Evolutionary conservation across 2,329 filamentous ascomycete genomes (phyloP).

Genomic region (Botryotinia calthae): DNA sequence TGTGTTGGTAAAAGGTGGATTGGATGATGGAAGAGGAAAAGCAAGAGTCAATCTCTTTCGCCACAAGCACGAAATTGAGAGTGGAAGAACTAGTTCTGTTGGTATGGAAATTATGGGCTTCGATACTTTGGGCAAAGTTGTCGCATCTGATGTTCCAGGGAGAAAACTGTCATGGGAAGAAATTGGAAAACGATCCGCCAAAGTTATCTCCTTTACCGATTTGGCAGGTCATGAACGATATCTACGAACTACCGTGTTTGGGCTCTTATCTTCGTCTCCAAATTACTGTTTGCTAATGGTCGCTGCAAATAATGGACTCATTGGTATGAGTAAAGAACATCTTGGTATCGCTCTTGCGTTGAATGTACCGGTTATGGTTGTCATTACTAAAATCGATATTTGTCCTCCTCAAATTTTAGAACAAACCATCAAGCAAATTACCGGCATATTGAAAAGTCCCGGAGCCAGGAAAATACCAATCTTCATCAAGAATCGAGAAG

Average conservation of each 20-base stretch:
- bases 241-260: constrained; percentile 92
- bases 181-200: constrained; percentile 89
- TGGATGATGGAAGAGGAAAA: constrained; percentile 92
- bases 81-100: constrained; percentile 90
- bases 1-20: constrained; percentile 89
- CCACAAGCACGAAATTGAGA: constrained; percentile 97
- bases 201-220: constrained; percentile 96
- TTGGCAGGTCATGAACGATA: constrained; percentile 95
- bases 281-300: constrained; percentile 99
- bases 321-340: constrained; percentile 98
- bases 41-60: constrained; percentile 94
- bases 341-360: constrained; percentile 89
- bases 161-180: constrained; percentile 95
- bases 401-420: constrained; percentile 93
- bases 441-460: constrained; percentile 88
- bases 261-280: constrained; percentile 87
- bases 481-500: constrained; percentile 87
- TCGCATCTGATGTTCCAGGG: constrained; percentile 77
- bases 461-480: constrained; percentile 94
- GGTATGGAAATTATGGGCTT: constrained; percentile 99
- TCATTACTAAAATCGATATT: constrained; percentile 97
- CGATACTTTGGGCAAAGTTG: constrained; percentile 78
- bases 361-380: constrained; percentile 96
- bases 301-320: constrained; percentile 92
- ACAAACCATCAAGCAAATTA: constrained; percentile 88